Conservation (phyloP, 1,284 basidiomycete genomes). For the Ganoderma sinense region DNA sequence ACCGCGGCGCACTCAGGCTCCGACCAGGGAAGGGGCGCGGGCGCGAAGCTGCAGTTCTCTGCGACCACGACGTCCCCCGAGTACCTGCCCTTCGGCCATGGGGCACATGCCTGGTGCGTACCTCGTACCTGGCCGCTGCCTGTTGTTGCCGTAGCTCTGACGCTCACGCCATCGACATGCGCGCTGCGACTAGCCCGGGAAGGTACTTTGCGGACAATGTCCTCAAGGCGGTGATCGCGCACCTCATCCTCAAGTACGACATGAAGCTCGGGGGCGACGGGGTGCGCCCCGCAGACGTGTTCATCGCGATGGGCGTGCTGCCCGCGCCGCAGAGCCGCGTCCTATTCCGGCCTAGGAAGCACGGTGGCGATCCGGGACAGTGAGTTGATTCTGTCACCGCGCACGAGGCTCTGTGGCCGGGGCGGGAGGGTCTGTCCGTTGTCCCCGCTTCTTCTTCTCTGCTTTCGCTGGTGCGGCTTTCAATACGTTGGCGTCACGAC, state of each 20-base stretch:
- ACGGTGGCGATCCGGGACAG: background rate
- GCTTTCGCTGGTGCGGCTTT: too few species aligned
- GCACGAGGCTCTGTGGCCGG: too few species aligned
- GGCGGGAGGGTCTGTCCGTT: too few species aligned
- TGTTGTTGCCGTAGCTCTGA: too few species aligned
- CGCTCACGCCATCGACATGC: background rate
- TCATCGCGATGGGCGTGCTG: background rate
- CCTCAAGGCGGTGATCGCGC: conserved; percentile 54
- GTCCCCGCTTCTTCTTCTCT: too few species aligned
- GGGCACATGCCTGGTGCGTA: background rate
- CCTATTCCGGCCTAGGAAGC: conserved; percentile 10
- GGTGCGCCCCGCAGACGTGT: conserved; percentile 31
- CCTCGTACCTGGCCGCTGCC: too few species aligned
- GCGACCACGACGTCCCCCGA: conserved; percentile 33
- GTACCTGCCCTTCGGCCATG: conserved; percentile 39
- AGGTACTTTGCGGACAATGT: conserved; percentile 58
- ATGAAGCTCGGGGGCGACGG: conserved; percentile 47
- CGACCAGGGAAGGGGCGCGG: conserved; percentile 20
- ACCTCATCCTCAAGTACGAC: conserved; percentile 54
- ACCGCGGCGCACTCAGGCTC: too few species aligned
- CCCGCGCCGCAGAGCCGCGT: conserved; percentile 14
- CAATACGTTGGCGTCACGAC: too few species aligned
- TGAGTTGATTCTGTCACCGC: too few species aligned
- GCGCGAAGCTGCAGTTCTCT: conserved; percentile 32
- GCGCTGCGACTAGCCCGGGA: conserved; percentile 47